phyloP scores from a whole-genome alignment of 768 basidiomycete species.

The Hortiboletus campestris region DNA sequence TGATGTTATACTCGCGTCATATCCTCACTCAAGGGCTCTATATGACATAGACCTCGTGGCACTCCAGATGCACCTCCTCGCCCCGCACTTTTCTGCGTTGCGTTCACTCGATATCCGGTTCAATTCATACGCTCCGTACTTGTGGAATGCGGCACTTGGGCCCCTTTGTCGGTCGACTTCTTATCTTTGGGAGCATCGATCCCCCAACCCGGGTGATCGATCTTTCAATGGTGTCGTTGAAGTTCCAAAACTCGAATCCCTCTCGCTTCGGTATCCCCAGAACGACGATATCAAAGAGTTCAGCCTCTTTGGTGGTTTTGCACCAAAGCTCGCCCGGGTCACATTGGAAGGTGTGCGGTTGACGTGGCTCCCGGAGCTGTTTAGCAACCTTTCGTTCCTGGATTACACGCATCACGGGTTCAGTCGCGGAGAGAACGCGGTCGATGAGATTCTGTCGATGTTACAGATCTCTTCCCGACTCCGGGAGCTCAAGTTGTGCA shows the following conservation, averaged over 20 bases:
- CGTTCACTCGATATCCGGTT: conserved; percentile 63
- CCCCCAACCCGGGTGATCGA: conserved; percentile 5
- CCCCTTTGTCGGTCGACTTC: conserved; percentile 42
- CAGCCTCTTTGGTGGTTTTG: conserved; percentile 56
- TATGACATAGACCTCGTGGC: conserved; percentile 47
- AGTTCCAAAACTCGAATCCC: conserved; percentile 48
- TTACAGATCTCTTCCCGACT: conserved; percentile 53
- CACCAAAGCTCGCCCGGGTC: conserved; percentile 54
- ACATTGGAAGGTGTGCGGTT: conserved; percentile 66
- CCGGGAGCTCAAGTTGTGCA: conserved; percentile 53
- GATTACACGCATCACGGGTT: conserved; percentile 76
- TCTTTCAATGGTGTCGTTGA: conserved; percentile 26
- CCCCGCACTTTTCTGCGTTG: conserved; percentile 49
- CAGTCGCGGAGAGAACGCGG: conserved; percentile 53
- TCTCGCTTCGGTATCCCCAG: conserved; percentile 55
- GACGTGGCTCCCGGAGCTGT: conserved; percentile 61
- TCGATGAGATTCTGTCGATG: conserved; percentile 57
- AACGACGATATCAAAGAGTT: conserved; percentile 75
- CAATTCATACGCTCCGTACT: conserved; percentile 52
- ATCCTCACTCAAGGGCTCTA: conserved; percentile 9
- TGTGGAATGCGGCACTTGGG: conserved; percentile 69
- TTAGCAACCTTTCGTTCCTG: conserved; percentile 57
- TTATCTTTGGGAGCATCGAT: conserved; percentile 25
- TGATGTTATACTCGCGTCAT: conserved; percentile 55
- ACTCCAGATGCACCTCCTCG: conserved; percentile 58